Evolutionary conservation across 2,329 filamentous ascomycete genomes (phyloP), one percentile per base, ranked within the genome.

Genomic region (Colletotrichum tropicicola): DNA sequence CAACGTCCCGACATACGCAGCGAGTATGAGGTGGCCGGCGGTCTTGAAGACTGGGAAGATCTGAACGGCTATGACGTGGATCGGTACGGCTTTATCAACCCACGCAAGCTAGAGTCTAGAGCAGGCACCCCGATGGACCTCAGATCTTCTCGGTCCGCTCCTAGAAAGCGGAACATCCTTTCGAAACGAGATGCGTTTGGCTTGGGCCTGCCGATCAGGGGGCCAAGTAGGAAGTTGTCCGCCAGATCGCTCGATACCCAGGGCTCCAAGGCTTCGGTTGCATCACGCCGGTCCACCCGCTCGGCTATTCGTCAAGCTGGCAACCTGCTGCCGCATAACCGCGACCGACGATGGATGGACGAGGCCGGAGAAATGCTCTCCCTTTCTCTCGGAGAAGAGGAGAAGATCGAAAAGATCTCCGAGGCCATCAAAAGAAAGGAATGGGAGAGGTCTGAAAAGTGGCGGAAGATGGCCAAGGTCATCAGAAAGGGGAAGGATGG

Each of bases 291-390:
- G 45, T 88, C 85, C 15, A 83, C 84, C 39, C 79, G 85, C 53
- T 86, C 85, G 15, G 81, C 85, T 41, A 79, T 90, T 13, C 83
- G 87, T 49, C 83, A 87, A 54, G 87, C 87, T 41, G 78, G 83
- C 63, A 90, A 90, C 72, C 78, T 85, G 66, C 77, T 91, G 41
- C 87, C 88, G 17, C 82, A 89, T 71, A 89, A 90, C 70, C 82
- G 83, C 64, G 85, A 89, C 70, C 82, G 87, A 66, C 83, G 85
- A 58, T 85, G 83, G 79, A 83, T 89, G 77, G 88, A 90, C 68
- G 87, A 89, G 70, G 89, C 89, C 6, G 87, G 87, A n/a, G 88
- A 89, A 68, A 90, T 91, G 85, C 81, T 91, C 58, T 86, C 87
- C 9, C 74, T 87, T 28, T 82, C 86, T 27, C 86, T 87, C 5